Evolutionary conservation across 345 rosid species (phyloP).

Genomic region (Citrus reticulata): DNA sequence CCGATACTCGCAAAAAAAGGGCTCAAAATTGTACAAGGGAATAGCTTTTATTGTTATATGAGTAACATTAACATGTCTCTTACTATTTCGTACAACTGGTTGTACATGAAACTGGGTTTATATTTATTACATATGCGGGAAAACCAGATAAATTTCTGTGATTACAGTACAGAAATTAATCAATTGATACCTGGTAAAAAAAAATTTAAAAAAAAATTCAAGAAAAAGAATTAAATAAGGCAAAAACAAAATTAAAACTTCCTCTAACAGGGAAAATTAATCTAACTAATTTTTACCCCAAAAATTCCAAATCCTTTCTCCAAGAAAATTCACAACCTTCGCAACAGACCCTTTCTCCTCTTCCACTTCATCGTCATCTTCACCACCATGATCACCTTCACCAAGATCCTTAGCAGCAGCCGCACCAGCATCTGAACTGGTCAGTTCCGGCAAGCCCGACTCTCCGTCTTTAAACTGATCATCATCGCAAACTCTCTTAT

Average conservation of each 20-base stretch:
- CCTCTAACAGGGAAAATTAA: not conserved
- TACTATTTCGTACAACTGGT: no score
- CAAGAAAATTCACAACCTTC: conserved; percentile 32
- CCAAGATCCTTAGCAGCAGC: not conserved
- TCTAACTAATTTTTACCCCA: not conserved
- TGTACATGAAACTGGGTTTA: not conserved
- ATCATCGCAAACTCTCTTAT: conserved; percentile 10
- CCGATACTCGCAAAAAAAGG: not conserved
- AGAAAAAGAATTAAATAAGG: not conserved
- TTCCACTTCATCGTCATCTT: conserved; percentile 6
- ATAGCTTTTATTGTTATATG: not conserved
- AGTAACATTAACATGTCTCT: not conserved
- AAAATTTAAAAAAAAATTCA: not conserved
- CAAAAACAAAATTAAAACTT: not conserved
- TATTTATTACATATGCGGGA: not conserved
- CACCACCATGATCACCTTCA: not conserved
- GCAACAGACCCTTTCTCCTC: conserved; percentile 28
- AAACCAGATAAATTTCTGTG: not conserved
- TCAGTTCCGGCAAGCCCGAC: not conserved
- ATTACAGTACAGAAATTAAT: not conserved
- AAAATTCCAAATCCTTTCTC: conserved; percentile 28
- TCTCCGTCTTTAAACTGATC: not conserved
- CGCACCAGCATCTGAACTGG: not conserved
- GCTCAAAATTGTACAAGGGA: not conserved
- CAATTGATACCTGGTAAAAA: not conserved